phyloP scores from a whole-genome alignment of 306 rosid genomes.

The Quercus bicolor region DNA sequence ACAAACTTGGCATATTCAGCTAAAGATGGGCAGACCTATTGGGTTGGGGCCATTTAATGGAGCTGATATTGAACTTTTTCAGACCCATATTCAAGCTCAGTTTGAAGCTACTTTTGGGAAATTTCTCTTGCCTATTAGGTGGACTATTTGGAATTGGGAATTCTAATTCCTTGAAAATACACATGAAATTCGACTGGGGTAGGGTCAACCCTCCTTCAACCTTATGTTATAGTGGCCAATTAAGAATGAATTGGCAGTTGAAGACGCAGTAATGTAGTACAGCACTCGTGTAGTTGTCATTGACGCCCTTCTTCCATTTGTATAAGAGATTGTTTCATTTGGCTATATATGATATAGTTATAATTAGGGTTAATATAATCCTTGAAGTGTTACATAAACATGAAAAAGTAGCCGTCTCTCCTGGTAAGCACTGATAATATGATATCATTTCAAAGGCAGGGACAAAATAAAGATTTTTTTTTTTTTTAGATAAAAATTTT shows the following conservation, averaged over 20 bases:
- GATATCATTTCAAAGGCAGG: conserved; percentile 22
- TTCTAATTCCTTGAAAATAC: neutral
- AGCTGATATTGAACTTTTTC: neutral
- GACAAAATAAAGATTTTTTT: neutral
- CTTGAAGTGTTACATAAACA: neutral
- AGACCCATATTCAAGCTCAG: neutral
- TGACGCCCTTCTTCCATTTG: conserved; percentile 33
- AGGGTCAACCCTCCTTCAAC: conserved; percentile 3
- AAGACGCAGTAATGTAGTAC: conserved; percentile 19
- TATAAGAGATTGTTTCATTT: conserved; percentile 16
- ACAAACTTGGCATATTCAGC: too few relatives aligned
- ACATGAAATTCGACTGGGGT: conserved; percentile 18
- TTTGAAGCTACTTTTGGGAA: neutral
- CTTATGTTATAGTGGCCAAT: neutral
- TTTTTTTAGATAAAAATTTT: too few relatives aligned
- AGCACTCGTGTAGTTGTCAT: conserved; percentile 62
- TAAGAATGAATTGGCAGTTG: conserved; percentile 14
- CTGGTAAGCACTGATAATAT: conserved; percentile 17
- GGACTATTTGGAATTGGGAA: neutral
- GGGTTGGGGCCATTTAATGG: neutral
- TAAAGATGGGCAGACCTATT: too few relatives aligned
- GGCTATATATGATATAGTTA: neutral
- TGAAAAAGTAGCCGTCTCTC: conserved; percentile 24
- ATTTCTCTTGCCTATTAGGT: neutral
- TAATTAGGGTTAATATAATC: neutral